Conservation (phyloP, 805 yeast genomes). For the Ogataea zsoltii region DNA sequence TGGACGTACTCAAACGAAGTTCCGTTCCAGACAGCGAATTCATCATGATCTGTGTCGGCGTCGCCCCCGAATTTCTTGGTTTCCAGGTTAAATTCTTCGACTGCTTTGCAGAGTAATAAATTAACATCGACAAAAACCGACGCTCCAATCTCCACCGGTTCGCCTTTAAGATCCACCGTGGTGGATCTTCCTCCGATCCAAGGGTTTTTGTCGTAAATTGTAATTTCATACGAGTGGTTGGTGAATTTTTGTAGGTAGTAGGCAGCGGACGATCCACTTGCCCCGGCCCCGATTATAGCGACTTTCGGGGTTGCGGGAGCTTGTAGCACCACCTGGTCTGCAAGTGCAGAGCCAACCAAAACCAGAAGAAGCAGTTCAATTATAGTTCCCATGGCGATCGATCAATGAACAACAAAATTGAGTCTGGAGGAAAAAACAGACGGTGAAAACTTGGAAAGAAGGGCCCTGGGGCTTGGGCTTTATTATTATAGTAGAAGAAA, state of each 20-base stretch:
- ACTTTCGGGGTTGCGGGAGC: conserved; percentile 15
- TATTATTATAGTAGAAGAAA: too few species aligned
- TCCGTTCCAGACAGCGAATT: conserved; percentile 42
- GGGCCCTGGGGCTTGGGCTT: too few species aligned
- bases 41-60: conserved; percentile 17
- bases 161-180: conserved; percentile 33
- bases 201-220: conserved; percentile 41
- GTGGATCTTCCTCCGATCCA: conserved; percentile 50
- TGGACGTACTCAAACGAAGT: conserved; percentile 22
- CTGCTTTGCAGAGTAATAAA: conserved; percentile 39
- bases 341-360: not conserved
- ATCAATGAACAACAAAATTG: not conserved
- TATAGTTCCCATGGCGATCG: not conserved
- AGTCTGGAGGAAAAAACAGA: too few species aligned
- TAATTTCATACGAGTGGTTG: conserved; percentile 36
- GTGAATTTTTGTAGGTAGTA: conserved; percentile 43
- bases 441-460: too few species aligned
- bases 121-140: conserved; percentile 45
- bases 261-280: conserved; percentile 52
- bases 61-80: conserved; percentile 16
- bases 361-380: not conserved
- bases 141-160: conserved; percentile 45
- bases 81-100: conserved; percentile 35
- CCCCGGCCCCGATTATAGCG: conserved; percentile 53
- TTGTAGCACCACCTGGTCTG: not conserved